Base-by-base conservation (phyloP, 495 filamentous ascomycete genomes). In the Pseudevernia furfuracea region DNA sequence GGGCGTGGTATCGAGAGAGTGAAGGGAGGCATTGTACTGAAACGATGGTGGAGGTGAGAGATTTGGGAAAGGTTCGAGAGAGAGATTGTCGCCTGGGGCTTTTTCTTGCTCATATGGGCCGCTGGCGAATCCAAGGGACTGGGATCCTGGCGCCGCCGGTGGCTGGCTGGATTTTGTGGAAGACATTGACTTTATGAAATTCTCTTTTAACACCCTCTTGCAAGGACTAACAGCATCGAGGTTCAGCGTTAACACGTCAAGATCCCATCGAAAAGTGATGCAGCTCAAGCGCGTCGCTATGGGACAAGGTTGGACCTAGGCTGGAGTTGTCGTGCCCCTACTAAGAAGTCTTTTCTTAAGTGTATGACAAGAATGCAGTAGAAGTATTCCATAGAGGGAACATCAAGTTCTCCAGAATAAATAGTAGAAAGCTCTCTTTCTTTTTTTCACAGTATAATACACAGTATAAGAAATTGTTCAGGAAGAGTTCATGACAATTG, bases 11-110 rank as follows among this genome's bases (percentile, higher is more conserved):
- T 70, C 63, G 28, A 69, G 48, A 17, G 63, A 44, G 48, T 69
- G 67, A 23, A 69, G 68, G 15, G 61, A 67, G 21, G 67, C 67
- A 69, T 69, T 58, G 44, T 69, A 66, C 60, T 63, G 55, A 7
- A 69, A 69, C 8, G 67, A 23, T 19, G 67, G 64, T 15, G 57
- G 36, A 36, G 23, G 10, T n/a, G 34, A 65, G 14, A 60, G 7
- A 32, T n/a, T 60, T 25, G 49, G 62, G 21, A 62, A 65, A 0
- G 41, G n/a, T 34, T 34, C 30, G 15, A 55, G 52, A 49, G 43
- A 34, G 21, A 5, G 1, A 15, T 23, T 34, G 17, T 63, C 61
- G 23, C 3, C 37, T 14, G 49, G 25, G 55, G 21, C 49, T 7
- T 53, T 63, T 19, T 43, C n/a, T 28, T 57, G 49, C 52, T 63